phyloP scores from a whole-genome alignment of 257 asterid species.

The Perilla frutescens region DNA sequence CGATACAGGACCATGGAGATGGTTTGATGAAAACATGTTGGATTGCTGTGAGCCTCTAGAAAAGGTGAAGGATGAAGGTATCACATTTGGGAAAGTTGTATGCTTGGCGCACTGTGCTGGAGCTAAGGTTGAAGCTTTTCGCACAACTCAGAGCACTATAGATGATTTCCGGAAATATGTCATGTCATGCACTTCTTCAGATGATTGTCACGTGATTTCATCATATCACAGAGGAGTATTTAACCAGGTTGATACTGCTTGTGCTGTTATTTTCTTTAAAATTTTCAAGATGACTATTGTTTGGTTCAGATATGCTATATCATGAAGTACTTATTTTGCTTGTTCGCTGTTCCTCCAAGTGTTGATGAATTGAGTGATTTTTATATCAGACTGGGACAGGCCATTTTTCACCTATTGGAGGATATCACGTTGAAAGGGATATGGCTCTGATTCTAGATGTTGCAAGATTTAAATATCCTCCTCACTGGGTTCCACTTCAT shows the following conservation, averaged over 20 bases:
- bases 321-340: constrained; percentile 23
- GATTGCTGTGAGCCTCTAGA: constrained; percentile 99
- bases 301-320: constrained; percentile 25
- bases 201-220: constrained; percentile 86
- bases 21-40: constrained; percentile 99
- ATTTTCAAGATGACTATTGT: constrained; percentile 13
- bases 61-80: constrained; percentile 87
- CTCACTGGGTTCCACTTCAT: constrained; percentile 97
- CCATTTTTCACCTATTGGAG: constrained; percentile 99
- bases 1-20: constrained; percentile 95
- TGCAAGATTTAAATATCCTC: constrained; percentile 99
- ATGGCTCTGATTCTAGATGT: constrained; percentile 99
- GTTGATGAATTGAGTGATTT: constrained; percentile 38
- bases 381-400: constrained; percentile 91
- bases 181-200: constrained; percentile 75
- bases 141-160: constrained; percentile 78
- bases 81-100: constrained; percentile 90
- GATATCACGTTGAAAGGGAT: constrained; percentile 91
- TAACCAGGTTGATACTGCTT: constrained; percentile 58
- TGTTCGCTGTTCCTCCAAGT: constrained; percentile 15
- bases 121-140: constrained; percentile 91
- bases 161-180: constrained; percentile 90
- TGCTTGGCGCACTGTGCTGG: constrained; percentile 99
- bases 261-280: constrained; percentile 9
- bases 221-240: constrained; percentile 87